phyloP scores from a whole-genome alignment of 805 yeast genomes.

The Yamadazyma takamatsuzukensis region DNA sequence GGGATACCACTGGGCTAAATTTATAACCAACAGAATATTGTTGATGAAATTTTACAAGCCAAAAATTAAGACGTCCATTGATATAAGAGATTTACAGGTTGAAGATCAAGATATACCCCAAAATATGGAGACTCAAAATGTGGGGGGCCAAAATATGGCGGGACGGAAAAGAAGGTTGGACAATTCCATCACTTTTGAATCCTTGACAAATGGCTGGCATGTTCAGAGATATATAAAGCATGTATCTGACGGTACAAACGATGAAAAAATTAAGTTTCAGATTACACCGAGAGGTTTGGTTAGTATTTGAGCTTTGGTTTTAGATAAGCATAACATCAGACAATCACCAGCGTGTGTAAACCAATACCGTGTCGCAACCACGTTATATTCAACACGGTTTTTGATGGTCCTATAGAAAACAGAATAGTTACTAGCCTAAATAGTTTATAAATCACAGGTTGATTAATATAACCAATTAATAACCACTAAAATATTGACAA shows the following conservation, averaged over 20 bases:
- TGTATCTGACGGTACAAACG: slow-evolving; percentile 13
- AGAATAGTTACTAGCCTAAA: too few relatives aligned
- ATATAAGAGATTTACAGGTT: slow-evolving; percentile 2
- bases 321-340: too few relatives aligned
- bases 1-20: slow-evolving; percentile 31
- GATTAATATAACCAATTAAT: too few relatives aligned
- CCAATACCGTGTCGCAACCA: too few relatives aligned
- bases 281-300: too few relatives aligned
- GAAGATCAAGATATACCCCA: too few relatives aligned
- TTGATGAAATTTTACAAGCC: slow-evolving; percentile 29
- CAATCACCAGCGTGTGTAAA: too few relatives aligned
- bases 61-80: slow-evolving; percentile 6
- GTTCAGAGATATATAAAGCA: slow-evolving; percentile 24
- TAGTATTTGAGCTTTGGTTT: too few relatives aligned
- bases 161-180: neutral
- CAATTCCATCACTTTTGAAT: slow-evolving; percentile 2
- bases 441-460: too few relatives aligned
- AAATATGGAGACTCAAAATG: slow-evolving; percentile 1
- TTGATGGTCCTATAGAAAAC: too few relatives aligned
- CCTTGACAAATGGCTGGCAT: slow-evolving; percentile 21
- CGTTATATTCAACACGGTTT: too few relatives aligned
- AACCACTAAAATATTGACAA: slow-evolving; percentile 5
- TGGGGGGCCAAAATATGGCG: neutral
- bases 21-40: slow-evolving; percentile 21
- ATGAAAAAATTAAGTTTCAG: too few relatives aligned